A percentile compares a stretch with the other conserved stretches of the same genome.
phyloP scores from a whole-genome alignment of 2,329 filamentous ascomycete species.

The Periglandula ipomoeae region DNA sequence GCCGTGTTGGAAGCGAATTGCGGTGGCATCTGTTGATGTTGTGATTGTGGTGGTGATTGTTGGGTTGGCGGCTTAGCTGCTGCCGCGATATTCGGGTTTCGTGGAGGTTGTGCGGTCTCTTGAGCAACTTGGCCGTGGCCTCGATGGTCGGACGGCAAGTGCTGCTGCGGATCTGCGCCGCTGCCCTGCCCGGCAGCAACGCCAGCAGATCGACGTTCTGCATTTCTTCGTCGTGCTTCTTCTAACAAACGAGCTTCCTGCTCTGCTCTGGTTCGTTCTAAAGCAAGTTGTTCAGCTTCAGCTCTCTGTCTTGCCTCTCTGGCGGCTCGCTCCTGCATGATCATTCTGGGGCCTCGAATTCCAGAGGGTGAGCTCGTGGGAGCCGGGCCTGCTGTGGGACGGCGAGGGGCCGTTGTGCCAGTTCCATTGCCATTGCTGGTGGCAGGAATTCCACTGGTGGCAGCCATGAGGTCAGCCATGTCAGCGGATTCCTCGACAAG shows the following conservation, averaged over 20 bases:
- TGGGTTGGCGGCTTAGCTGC: constrained; percentile 11
- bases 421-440: constrained; percentile 45
- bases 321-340: constrained; percentile 79
- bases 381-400: constrained; percentile 38
- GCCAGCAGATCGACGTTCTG: constrained; percentile 51
- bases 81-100: constrained; percentile 6
- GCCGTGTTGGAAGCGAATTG: neutral
- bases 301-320: constrained; percentile 64
- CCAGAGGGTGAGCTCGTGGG: constrained; percentile 51
- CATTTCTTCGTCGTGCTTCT: constrained; percentile 46
- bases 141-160: constrained; percentile 21
- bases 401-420: constrained; percentile 32
- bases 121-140: constrained; percentile 18
- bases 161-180: constrained; percentile 19
- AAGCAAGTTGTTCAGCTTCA: constrained; percentile 48
- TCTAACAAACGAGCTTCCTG: constrained; percentile 46
- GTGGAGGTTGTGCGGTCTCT: constrained; percentile 15
- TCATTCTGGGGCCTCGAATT: constrained; percentile 77
- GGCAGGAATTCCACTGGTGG: constrained; percentile 47
- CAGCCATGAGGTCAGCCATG: constrained; percentile 72
- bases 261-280: constrained; percentile 49
- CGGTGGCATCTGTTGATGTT: constrained; percentile 4
- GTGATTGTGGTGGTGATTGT: constrained; percentile 7
- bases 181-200: constrained; percentile 30
- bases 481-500: constrained; percentile 78